These are phyloP conservation scores for Mycena sp. DNA, from an alignment of 1,284 basidiomycete species.

Conservation along the genomic window DNA sequence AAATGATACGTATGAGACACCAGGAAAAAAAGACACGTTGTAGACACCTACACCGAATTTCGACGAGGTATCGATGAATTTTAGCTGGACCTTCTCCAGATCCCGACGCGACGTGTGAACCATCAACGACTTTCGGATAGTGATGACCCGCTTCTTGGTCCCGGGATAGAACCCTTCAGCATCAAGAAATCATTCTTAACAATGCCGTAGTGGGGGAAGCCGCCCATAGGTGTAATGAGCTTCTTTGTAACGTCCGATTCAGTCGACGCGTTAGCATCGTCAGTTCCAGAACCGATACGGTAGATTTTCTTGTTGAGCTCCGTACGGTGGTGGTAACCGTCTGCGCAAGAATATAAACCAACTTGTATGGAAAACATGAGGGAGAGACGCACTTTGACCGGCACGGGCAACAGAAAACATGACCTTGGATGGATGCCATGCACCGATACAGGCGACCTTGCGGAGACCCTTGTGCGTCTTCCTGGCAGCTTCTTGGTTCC, in stretches of 20 bases:
- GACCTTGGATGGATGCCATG: constrained; percentile 99
- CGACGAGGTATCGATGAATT: constrained; percentile 98
- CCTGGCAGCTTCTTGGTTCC: constrained; percentile 98
- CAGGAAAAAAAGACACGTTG: neutral
- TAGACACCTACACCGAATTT: constrained; percentile 83
- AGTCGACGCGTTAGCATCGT: constrained; percentile 90
- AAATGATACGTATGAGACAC: constrained; percentile 31
- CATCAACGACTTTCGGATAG: constrained; percentile 90
- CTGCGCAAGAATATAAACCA: constrained; percentile 50
- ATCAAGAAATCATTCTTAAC: constrained; percentile 99
- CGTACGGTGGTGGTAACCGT: constrained; percentile 99
- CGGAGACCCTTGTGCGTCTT: constrained; percentile 99
- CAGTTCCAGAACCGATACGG: constrained; percentile 88
- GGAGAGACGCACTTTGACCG: constrained; percentile 86
- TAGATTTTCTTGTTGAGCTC: constrained; percentile 99
- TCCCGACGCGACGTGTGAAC: constrained; percentile 89
- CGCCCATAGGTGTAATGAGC: constrained; percentile 97
- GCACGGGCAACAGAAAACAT: constrained; percentile 99
- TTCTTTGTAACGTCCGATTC: constrained; percentile 96
- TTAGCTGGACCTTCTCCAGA: constrained; percentile 97
- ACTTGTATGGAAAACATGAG: neutral
- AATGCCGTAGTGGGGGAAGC: constrained; percentile 99
- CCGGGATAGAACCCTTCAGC: constrained; percentile 94
- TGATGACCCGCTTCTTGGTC: constrained; percentile 98
- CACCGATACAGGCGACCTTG: constrained; percentile 99